Conservation (phyloP, 2,329 filamentous ascomycete genomes). For the Xylaria sp. region DNA sequence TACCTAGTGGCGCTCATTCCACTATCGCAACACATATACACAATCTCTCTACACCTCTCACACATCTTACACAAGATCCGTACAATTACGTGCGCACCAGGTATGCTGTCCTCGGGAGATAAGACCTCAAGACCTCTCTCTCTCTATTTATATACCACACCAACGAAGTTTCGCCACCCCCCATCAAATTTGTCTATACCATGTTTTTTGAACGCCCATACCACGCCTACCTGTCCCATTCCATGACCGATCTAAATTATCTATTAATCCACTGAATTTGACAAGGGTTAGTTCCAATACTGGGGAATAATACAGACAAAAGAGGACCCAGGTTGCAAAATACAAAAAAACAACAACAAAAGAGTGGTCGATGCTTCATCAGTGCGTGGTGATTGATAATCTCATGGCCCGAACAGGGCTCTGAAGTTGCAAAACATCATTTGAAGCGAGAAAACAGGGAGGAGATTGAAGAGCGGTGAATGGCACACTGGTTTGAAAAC, state of each 20-base stretch:
- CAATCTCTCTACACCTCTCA: background rate
- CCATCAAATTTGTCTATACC: conserved; percentile 4
- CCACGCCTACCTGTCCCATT: background rate
- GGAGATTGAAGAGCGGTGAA: no score
- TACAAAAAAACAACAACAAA: no score
- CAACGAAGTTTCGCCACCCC: background rate
- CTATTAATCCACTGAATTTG: conserved; percentile 27
- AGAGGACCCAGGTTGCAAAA: no score
- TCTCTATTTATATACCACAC: conserved; percentile 11
- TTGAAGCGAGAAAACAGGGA: no score
- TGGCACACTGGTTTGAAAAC: no score
- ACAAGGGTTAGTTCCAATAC: no score
- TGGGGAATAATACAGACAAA: no score
- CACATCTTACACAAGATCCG: no score
- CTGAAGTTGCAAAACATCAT: no score
- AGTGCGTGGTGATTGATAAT: no score
- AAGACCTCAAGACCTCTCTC: background rate
- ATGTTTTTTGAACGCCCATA: conserved; percentile 17
- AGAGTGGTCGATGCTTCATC: no score
- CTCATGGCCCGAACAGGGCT: no score
- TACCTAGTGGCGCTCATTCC: background rate
- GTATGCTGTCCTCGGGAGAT: background rate
- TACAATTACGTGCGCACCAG: background rate
- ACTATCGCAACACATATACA: background rate
- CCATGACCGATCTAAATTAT: conserved; percentile 16